Conservation (phyloP, 768 basidiomycete species). For the Lentinus brumalis region DNA sequence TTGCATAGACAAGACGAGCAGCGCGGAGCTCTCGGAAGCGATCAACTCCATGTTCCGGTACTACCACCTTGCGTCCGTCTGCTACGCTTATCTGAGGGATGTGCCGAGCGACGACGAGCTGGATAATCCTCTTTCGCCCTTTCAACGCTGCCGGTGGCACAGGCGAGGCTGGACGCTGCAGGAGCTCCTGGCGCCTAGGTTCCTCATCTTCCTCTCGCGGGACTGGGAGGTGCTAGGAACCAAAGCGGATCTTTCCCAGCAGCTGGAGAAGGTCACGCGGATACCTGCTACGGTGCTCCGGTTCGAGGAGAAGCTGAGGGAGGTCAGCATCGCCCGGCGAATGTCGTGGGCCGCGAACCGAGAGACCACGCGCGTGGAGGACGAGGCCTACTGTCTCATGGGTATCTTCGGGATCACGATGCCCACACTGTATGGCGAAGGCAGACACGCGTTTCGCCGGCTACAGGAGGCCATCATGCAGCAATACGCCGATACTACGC, state of each 20-base stretch:
- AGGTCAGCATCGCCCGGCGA: conserved; percentile 3
- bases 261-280: background rate
- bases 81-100: conserved; percentile 5
- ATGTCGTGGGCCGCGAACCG: conserved; percentile 14
- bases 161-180: conserved; percentile 7
- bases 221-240: background rate
- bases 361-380: background rate
- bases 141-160: conserved; percentile 1
- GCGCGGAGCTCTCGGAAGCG: conserved; percentile 8
- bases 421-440: conserved; percentile 6
- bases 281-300: background rate
- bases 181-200: background rate
- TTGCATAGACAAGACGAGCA: conserved; percentile 15
- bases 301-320: background rate
- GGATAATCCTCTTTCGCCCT: background rate
- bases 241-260: background rate
- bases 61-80: background rate
- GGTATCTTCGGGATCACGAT: conserved; percentile 10
- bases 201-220: conserved; percentile 1
- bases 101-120: background rate
- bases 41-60: conserved; percentile 13
- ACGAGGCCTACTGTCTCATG: conserved; percentile 11
- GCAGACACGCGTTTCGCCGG: conserved; percentile 1
- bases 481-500: background rate
- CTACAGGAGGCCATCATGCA: conserved; percentile 13